A percentile compares a stretch with the other conserved stretches of the same genome.
Conservation (phyloP, 169 alveolate genomes). For the Besnoitia besnoiti region DNA sequence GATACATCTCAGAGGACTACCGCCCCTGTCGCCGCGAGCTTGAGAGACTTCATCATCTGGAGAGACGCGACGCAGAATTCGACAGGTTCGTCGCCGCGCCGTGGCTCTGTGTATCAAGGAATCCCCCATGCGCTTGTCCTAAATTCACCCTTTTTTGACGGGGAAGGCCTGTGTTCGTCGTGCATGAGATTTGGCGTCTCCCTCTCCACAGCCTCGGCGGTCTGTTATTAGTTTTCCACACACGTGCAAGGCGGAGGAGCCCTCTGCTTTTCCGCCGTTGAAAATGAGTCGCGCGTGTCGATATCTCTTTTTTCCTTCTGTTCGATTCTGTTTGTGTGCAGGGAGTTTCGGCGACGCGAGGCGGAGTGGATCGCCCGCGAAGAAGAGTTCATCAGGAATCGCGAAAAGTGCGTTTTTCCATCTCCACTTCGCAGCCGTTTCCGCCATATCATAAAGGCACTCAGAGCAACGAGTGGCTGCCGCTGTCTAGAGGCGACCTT, state of each 20-base stretch:
- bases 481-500: too few relatives aligned
- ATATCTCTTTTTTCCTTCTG: background rate
- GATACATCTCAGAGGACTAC: constrained; percentile 52
- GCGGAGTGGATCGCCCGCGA: constrained; percentile 25
- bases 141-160: background rate
- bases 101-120: too few relatives aligned
- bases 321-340: background rate
- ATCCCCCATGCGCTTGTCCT: background rate
- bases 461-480: too few relatives aligned
- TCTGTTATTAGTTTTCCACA: too few relatives aligned
- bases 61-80: constrained; percentile 39
- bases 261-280: too few relatives aligned
- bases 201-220: too few relatives aligned
- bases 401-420: background rate
- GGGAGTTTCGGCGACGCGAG: constrained; percentile 38
- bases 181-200: too few relatives aligned
- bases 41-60: constrained; percentile 30
- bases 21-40: constrained; percentile 49
- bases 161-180: too few relatives aligned
- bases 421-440: background rate
- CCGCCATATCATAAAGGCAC: background rate
- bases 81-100: background rate
- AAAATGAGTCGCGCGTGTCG: too few relatives aligned
- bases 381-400: background rate
- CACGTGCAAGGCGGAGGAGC: too few relatives aligned